Conservation (phyloP, 371 early-diverging fungal species). For the Lichtheimia hyalospora region DNA sequence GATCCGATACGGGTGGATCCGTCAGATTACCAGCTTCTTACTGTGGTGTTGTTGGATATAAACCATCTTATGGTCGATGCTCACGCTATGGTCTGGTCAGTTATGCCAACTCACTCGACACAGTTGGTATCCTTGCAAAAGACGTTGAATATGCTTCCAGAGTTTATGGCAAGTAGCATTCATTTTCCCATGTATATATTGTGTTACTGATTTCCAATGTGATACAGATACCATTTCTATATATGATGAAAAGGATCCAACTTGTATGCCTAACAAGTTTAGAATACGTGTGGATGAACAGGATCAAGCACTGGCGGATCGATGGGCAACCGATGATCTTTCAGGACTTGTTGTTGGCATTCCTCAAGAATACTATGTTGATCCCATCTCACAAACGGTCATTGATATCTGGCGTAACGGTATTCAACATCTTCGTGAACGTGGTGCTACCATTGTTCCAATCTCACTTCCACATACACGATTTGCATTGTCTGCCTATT, state of each 20-base stretch:
- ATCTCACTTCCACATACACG: constrained; percentile 74
- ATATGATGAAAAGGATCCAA: constrained; percentile 63
- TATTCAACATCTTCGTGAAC: constrained; percentile 48
- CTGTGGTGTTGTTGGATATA: constrained; percentile 92
- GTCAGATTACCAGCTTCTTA: constrained; percentile 92
- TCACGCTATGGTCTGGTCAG: constrained; percentile 88
- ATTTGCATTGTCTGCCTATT: constrained; percentile 82
- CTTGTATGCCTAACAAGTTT: constrained; percentile 43
- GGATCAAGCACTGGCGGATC: constrained; percentile 19
- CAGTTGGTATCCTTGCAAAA: constrained; percentile 78
- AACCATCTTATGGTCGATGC: constrained; percentile 87
- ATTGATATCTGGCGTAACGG: constrained; percentile 64
- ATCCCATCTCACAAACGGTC: constrained; percentile 60
- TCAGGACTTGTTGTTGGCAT: constrained; percentile 71
- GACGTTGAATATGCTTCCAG: constrained; percentile 54
- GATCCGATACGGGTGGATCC: constrained; percentile 96
- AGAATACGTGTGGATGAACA: constrained; percentile 22
- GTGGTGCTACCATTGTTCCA: constrained; percentile 70
- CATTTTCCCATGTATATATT: neutral
- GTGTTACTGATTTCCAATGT: neutral
- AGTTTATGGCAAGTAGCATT: constrained; percentile 49
- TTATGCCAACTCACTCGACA: constrained; percentile 89
- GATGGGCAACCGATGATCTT: constrained; percentile 37
- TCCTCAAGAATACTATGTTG: constrained; percentile 78
- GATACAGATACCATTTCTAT: constrained; percentile 54